Evolutionary conservation across 73 alveolate species (phyloP).

Genomic region (Tetrahymena thermophila): DNA sequence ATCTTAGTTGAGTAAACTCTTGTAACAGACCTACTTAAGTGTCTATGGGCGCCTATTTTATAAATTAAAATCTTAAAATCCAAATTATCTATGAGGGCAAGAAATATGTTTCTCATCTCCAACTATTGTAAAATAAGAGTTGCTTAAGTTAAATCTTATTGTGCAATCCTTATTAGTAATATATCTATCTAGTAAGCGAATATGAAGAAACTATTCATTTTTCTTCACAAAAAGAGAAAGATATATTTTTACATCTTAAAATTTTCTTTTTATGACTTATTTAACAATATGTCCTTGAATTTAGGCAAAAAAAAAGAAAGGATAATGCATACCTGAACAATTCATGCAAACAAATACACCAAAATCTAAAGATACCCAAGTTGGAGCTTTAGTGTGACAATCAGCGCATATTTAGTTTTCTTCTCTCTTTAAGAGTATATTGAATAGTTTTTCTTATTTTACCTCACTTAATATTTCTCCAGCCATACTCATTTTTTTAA

Average conservation of each 20-base stretch:
- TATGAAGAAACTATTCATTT: not conserved
- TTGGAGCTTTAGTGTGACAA: slow-evolving; percentile 64
- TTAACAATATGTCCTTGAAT: not conserved
- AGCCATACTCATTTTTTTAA: not conserved
- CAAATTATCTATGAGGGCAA: not conserved
- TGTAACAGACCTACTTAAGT: slow-evolving; percentile 65
- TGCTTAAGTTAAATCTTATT: too few species aligned
- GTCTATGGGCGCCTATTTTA: slow-evolving; percentile 65
- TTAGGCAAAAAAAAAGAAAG: not conserved
- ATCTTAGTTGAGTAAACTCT: slow-evolving; percentile 70
- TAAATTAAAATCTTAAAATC: not conserved
- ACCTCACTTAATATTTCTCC: slow-evolving; percentile 1
- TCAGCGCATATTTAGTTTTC: slow-evolving; percentile 74
- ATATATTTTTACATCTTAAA: not conserved
- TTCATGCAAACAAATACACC: slow-evolving; percentile 79
- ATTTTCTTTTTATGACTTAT: not conserved
- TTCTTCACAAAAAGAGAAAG: not conserved
- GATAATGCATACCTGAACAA: slow-evolving; percentile 38
- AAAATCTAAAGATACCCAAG: slow-evolving; percentile 74
- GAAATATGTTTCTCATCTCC: not conserved
- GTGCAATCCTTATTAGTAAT: too few species aligned
- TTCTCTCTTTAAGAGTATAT: slow-evolving; percentile 47
- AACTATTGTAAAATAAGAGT: too few species aligned
- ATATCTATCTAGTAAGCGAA: too few species aligned
- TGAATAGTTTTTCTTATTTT: slow-evolving; percentile 20